phyloP scores from a whole-genome alignment of 2,329 filamentous ascomycete species.

The Calonectria fujianensis region DNA sequence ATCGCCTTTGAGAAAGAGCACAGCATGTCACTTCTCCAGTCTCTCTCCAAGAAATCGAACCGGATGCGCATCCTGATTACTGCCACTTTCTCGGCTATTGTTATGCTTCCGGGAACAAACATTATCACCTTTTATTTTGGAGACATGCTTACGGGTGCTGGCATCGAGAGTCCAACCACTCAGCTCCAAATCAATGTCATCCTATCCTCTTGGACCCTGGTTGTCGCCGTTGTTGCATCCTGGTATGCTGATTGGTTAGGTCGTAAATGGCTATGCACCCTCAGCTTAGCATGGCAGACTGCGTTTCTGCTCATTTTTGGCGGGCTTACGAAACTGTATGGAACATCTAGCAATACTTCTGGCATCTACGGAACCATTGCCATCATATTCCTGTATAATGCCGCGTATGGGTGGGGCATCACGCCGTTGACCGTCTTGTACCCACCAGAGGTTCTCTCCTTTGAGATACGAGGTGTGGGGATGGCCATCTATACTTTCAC shows the following conservation, averaged over 20 bases:
- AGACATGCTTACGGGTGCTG: slow-evolving; percentile 9
- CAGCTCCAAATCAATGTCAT: slow-evolving; percentile 17
- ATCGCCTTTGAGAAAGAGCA: slow-evolving; percentile 18
- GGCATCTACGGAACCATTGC: slow-evolving; percentile 60
- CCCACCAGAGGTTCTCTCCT: slow-evolving; percentile 68
- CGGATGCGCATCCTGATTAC: not conserved
- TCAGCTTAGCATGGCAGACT: not conserved
- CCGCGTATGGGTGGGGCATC: slow-evolving; percentile 65
- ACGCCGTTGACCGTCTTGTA: slow-evolving; percentile 60
- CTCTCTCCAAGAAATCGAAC: not conserved
- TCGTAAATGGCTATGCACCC: not conserved
- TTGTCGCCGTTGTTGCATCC: not conserved
- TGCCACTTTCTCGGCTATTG: not conserved
- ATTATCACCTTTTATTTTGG: slow-evolving; percentile 24
- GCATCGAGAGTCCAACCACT: not conserved
- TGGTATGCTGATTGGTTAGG: not conserved
- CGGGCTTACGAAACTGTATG: not conserved
- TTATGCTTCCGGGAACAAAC: slow-evolving; percentile 1
- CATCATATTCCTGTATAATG: slow-evolving; percentile 71
- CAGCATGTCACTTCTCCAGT: not conserved
- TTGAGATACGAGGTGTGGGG: slow-evolving; percentile 66
- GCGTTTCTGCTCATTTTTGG: slow-evolving; percentile 5
- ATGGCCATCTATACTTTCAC: slow-evolving; percentile 41
- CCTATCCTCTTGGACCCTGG: not conserved
- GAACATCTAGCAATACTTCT: slow-evolving; percentile 41